A percentile compares a stretch with the other conserved stretches of the same genome.
Conservation (phyloP, 73 alveolate genomes). For the Durusdinium trenchii region DNA sequence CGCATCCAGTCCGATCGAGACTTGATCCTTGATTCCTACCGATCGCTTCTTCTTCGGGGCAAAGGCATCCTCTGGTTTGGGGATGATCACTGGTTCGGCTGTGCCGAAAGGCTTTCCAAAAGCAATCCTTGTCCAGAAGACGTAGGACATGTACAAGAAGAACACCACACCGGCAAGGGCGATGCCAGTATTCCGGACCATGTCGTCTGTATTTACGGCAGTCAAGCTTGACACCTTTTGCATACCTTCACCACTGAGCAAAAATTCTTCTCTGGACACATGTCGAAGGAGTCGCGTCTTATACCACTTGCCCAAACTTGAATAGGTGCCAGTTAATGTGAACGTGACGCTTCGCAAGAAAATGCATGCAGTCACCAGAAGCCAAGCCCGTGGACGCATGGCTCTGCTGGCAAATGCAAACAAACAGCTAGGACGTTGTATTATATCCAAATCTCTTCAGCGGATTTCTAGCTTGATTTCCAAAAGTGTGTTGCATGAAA, state of each 20-base stretch:
- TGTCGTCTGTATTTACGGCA: slow-evolving; percentile 44
- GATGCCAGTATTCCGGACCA: slow-evolving; percentile 40
- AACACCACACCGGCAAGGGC: slow-evolving; percentile 78
- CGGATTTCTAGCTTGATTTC: no score
- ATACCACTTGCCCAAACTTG: no score
- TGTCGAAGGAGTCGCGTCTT: background rate
- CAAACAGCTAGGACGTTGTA: no score
- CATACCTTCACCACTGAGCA: slow-evolving; percentile 76
- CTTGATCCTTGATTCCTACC: slow-evolving; percentile 77
- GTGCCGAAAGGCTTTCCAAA: slow-evolving; percentile 87
- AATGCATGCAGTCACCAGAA: no score
- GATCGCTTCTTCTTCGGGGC: slow-evolving; percentile 31
- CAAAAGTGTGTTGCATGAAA: no score
- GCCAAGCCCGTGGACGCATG: no score
- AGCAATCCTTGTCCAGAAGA: slow-evolving; percentile 88
- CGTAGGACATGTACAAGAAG: slow-evolving; percentile 71
- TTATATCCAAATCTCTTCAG: no score
- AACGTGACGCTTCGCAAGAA: no score
- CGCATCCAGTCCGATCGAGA: slow-evolving; percentile 72
- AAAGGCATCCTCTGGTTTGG: slow-evolving; percentile 53
- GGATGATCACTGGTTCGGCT: slow-evolving; percentile 65
- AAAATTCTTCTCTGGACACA: slow-evolving; percentile 54
- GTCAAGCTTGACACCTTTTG: slow-evolving; percentile 9
- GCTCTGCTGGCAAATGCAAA: no score
- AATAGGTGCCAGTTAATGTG: no score